Evolutionary conservation across 2,329 filamentous ascomycete genomes (phyloP).

Genomic region (Xylariaceae sp.): DNA sequence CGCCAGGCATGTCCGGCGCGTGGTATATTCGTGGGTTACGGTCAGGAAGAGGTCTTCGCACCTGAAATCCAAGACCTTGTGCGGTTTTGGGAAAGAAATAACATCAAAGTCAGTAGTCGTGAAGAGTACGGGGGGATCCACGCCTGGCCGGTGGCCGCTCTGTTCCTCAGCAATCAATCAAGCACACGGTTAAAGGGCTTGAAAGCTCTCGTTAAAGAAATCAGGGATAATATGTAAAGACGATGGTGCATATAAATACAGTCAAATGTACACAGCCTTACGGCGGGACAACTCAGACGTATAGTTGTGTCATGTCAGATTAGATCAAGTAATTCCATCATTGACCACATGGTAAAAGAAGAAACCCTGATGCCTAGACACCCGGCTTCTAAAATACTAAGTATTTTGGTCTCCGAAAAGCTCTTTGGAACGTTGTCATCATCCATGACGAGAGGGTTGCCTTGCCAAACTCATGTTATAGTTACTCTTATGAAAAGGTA

Average conservation of each 20-base stretch:
- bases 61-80: constrained; percentile 70
- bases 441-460: constrained; percentile 36
- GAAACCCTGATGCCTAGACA: constrained; percentile 53
- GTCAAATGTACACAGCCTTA: background rate
- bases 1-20: constrained; percentile 65
- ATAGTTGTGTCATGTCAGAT: constrained; percentile 56
- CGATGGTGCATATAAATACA: background rate
- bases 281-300: background rate
- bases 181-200: constrained; percentile 60
- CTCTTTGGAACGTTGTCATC: constrained; percentile 44
- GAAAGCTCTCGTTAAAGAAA: constrained; percentile 46
- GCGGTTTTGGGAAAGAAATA: constrained; percentile 57
- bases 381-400: constrained; percentile 56
- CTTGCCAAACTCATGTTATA: constrained; percentile 9
- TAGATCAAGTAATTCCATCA: constrained; percentile 68
- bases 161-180: constrained; percentile 59
- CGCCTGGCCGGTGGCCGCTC: constrained; percentile 77
- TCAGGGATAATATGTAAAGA: constrained; percentile 44
- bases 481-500: background rate
- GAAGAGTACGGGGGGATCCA: constrained; percentile 74
- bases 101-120: constrained; percentile 60
- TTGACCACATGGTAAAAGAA: constrained; percentile 45
- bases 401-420: constrained; percentile 47
- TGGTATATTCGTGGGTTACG: constrained; percentile 75
- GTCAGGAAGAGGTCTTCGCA: constrained; percentile 78